Evolutionary conservation across 768 basidiomycete species (phyloP).

Genomic region (Auriscalpium orientale): DNA sequence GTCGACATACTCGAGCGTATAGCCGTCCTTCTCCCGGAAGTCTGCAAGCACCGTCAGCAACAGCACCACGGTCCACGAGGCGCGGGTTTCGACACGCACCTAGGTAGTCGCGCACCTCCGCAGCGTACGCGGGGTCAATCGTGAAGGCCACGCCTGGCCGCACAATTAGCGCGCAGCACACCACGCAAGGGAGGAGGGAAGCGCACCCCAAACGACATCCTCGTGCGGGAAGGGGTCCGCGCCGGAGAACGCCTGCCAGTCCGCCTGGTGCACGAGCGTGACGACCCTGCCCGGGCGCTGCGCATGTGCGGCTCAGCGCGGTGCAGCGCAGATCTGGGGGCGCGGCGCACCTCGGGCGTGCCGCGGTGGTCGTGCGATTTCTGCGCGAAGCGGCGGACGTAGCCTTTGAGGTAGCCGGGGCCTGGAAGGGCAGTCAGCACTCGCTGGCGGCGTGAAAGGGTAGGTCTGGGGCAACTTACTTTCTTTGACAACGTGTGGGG

Average conservation of each 20-base stretch:
- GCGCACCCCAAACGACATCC: conserved; percentile 79
- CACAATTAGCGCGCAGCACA: neutral
- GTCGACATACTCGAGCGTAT: conserved; percentile 74
- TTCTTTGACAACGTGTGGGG: conserved; percentile 67
- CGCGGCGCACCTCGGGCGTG: conserved; percentile 58
- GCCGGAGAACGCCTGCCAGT: conserved; percentile 75
- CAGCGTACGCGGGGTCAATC: conserved; percentile 69
- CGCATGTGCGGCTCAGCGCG: neutral
- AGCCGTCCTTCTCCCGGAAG: conserved; percentile 90
- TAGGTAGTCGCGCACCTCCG: conserved; percentile 77
- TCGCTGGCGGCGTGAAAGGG: neutral
- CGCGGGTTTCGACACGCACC: conserved; percentile 36
- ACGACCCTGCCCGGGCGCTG: conserved; percentile 86
- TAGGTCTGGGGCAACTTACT: conserved; percentile 35
- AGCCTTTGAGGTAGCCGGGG: conserved; percentile 83
- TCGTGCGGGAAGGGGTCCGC: conserved; percentile 63
- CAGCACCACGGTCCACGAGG: neutral
- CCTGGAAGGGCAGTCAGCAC: conserved; percentile 27
- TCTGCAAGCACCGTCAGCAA: conserved; percentile 29
- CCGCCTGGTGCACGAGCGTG: conserved; percentile 79
- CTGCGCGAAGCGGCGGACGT: conserved; percentile 86
- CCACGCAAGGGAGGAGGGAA: neutral
- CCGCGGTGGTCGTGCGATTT: conserved; percentile 90
- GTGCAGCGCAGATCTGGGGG: no score
- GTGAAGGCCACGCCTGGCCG: conserved; percentile 74